phyloP scores from a whole-genome alignment of 768 basidiomycete species.

The Neoboletus subvelutipes region DNA sequence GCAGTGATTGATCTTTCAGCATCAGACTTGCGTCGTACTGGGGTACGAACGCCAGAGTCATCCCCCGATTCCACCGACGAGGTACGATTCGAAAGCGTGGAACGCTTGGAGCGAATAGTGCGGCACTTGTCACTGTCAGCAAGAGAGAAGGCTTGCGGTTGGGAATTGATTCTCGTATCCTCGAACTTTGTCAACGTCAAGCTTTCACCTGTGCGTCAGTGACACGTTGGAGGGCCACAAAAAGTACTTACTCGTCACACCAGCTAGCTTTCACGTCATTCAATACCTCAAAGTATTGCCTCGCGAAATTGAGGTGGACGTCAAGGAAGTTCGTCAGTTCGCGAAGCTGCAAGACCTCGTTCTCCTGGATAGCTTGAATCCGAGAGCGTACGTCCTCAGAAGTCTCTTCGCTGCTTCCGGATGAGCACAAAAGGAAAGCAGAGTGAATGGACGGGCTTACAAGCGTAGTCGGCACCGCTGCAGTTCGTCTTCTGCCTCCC shows the following conservation, averaged over 20 bases:
- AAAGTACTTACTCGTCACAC: conserved; percentile 55
- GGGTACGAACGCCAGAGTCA: conserved; percentile 22
- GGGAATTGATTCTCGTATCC: conserved; percentile 17
- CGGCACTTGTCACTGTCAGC: conserved; percentile 30
- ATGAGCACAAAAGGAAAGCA: conserved; percentile 8
- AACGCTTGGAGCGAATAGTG: conserved; percentile 36
- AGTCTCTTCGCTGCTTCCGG: conserved; percentile 69
- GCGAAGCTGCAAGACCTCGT: conserved; percentile 68
- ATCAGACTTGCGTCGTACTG: conserved; percentile 43
- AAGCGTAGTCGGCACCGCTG: conserved; percentile 70
- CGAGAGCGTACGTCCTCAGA: conserved; percentile 80
- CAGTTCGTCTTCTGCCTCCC: conserved; percentile 81
- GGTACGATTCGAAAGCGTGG: conserved; percentile 22
- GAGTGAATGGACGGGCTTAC: conserved; percentile 42
- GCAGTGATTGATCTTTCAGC: conserved; percentile 43
- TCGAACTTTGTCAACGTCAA: conserved; percentile 31
- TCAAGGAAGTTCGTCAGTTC: conserved; percentile 74
- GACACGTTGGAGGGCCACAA: background rate
- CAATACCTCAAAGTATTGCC: conserved; percentile 71
- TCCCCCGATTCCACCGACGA: conserved; percentile 39
- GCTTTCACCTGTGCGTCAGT: conserved; percentile 22
- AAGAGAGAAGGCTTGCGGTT: conserved; percentile 15
- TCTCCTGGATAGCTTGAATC: conserved; percentile 78
- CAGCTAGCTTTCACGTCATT: conserved; percentile 67
- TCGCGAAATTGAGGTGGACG: conserved; percentile 69